These are phyloP conservation scores for Gomphus bonarii DNA, from an alignment of 1,284 basidiomycete genomes.

Conservation along the genomic window DNA sequence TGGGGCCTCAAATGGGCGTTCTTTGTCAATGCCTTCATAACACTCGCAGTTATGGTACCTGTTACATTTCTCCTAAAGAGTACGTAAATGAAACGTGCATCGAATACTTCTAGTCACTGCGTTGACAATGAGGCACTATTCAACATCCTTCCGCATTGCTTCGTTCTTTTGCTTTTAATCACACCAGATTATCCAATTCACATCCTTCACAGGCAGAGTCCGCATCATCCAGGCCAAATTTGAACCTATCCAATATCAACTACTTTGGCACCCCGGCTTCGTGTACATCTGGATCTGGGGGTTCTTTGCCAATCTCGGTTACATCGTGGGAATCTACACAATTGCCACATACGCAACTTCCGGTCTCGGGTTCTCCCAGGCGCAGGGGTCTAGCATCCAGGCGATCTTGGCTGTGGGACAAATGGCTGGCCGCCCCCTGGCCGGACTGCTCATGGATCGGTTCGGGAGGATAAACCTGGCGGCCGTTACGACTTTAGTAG, in stretches of 20 bases:
- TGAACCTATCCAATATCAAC: constrained; percentile 18
- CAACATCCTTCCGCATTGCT: not conserved
- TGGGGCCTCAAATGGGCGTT: constrained; percentile 24
- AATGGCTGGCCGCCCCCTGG: constrained; percentile 29
- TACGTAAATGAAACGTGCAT: constrained; percentile 8
- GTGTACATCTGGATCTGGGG: constrained; percentile 19
- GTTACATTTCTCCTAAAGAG: constrained; percentile 24
- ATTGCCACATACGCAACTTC: constrained; percentile 29
- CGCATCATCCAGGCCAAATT: constrained; percentile 7
- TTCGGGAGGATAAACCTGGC: constrained; percentile 17
- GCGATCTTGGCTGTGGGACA: constrained; percentile 30
- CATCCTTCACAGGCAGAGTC: not conserved
- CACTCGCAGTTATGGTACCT: constrained; percentile 23
- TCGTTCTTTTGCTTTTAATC: not conserved
- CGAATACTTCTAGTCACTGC: constrained; percentile 3
- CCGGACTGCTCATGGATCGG: constrained; percentile 26
- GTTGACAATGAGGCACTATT: not conserved
- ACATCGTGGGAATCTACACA: constrained; percentile 31
- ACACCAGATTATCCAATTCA: not conserved
- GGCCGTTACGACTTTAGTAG: constrained; percentile 27
- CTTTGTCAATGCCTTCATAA: constrained; percentile 27
- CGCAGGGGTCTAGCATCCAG: constrained; percentile 28
- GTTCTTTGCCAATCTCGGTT: constrained; percentile 23
- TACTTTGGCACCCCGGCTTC: constrained; percentile 20
- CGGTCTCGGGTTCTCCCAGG: constrained; percentile 26